Evolutionary conservation across 192 early-diverging fungal genomes (phyloP), one percentile per base, ranked within the genome.

Genomic region (Coemansia sp.): DNA sequence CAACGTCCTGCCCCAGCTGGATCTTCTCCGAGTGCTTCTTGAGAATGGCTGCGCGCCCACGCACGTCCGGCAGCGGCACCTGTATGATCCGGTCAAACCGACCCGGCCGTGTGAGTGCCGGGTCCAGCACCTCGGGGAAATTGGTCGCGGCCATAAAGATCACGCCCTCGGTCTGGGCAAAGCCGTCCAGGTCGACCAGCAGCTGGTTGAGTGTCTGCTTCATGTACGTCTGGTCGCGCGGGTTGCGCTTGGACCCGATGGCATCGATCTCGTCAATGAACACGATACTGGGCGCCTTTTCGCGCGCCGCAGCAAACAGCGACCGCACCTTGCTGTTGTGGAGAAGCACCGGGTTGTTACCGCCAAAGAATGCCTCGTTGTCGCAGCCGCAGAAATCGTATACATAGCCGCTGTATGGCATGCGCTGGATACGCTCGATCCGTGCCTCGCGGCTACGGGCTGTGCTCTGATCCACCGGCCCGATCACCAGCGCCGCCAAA

Each of bases 201-300:
- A 99, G 71, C 67, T 99, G 97, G 59, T 99, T 99, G 7, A 99
- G 82, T 5, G 97, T 99, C 62, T 99, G 95, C 51, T 93, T 87
- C 89, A 94, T 94, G 51, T 94, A 92, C 4, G 85, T 86, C 63
- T 97, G 92, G 54, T 98, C 97, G 60, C 90, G 90, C 29, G 83
- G 81, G 54, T 82, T 91, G 29, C 95, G 85, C 61, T 92, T 94
- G 38, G 85, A 85, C 14, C 97, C 95, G 56, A 99, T 93, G 0
- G 95, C 92, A 70, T 99, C 97, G 41, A 99, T 79, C 63, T 99
- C 97, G 69, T 99, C 97, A 64, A 99, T 98, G 71, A 99, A 99
- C 7, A 99, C 85, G 43, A 91, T 92, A 60, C 85, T 85, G 11
- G 90, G 90, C 7, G 90, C 79, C 36, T 85, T 80, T 11, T 75